Conservation (phyloP, 2,329 filamentous ascomycete species). For the Byssochlamys sp. region DNA sequence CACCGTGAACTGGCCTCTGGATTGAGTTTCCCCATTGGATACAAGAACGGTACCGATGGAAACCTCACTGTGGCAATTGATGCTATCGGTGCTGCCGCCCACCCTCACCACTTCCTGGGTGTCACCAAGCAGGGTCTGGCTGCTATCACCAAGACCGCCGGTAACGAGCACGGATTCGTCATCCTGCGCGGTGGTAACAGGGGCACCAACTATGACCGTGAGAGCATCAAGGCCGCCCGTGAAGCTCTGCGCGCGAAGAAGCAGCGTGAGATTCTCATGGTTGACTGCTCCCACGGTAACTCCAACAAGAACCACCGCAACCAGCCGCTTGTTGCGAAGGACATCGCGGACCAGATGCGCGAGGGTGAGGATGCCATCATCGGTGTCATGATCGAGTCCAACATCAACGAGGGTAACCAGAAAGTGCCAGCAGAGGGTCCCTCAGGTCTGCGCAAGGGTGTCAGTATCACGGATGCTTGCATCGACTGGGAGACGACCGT, state of each 20-base stretch:
- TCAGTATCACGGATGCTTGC: constrained; percentile 92
- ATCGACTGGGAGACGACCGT: constrained; percentile 86
- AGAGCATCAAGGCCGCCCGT: constrained; percentile 69
- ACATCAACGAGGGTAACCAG: constrained; percentile 83
- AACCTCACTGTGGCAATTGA: constrained; percentile 85
- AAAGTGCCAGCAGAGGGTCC: constrained; percentile 81
- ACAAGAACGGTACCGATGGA: constrained; percentile 98
- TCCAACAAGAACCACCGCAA: constrained; percentile 96
- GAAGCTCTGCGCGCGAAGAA: constrained; percentile 72
- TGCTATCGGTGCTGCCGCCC: constrained; percentile 65
- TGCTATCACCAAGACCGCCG: constrained; percentile 83
- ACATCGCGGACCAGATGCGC: constrained; percentile 72
- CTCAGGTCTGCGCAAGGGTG: constrained; percentile 68
- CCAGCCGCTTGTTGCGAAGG: constrained; percentile 83
- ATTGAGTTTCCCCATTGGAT: constrained; percentile 92
- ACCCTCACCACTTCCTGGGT: constrained; percentile 86
- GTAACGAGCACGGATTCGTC: constrained; percentile 95
- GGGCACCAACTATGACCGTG: constrained; percentile 87
- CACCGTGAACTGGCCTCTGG: constrained; percentile 93
- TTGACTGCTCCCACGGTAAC: constrained; percentile 97
- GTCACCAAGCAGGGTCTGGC: constrained; percentile 96
- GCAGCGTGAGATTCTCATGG: constrained; percentile 83
- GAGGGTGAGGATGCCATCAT: constrained; percentile 81
- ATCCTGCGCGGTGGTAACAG: constrained; percentile 85
- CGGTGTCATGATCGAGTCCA: constrained; percentile 97